Evolutionary conservation across 1,284 basidiomycete species (phyloP), one percentile per base, ranked within the genome.

Genomic region (Sphagnurus paluster): DNA sequence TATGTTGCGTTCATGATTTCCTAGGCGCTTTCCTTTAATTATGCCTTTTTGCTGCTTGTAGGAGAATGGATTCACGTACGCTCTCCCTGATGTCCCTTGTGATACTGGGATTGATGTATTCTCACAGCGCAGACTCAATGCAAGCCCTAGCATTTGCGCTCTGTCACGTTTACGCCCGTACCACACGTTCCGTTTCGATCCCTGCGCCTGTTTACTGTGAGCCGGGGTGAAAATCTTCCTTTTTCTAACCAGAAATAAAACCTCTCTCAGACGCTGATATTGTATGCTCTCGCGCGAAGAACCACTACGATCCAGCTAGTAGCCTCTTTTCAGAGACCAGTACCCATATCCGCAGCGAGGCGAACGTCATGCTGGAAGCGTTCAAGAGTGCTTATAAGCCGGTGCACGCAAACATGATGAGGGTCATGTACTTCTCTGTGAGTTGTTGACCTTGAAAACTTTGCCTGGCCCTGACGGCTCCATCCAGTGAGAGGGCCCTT

Each of bases 191-290:
- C 0, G 89, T 92, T 0, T 90, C 87, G 0, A 88, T 91, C 39
- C 87, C 88, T 0, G 89, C 88, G 0, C 90, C 89, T 0, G 87
- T 90, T 0, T 92, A 90, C 56, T 91, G 88, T 90, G 55, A 53
- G 82, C 55, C 34, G 11, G 28, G 4, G 2, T 4, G 8, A 10
- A n/a, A 14, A 16, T n/a, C 17, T 4, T 16, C 13, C 4, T 33
- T n/a, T 2, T 16, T 26, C n/a, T n/a, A n/a, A n/a, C n/a, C n/a
- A n/a, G n/a, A n/a, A n/a, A n/a, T 49, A 30, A n/a, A 32, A 29
- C 28, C 47, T 26, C 34, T 41, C 21, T 2, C 47, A 90, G 88
- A 90, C 63, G 87, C 87, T 1, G 86, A 74, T 40, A 71, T 68
- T 14, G 69, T 71, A 3, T 74, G 72, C 43, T 59, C 70, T 3